Evolutionary conservation across 2,329 filamentous ascomycete genomes (phyloP).

Genomic region (Arthroderma sp.): DNA sequence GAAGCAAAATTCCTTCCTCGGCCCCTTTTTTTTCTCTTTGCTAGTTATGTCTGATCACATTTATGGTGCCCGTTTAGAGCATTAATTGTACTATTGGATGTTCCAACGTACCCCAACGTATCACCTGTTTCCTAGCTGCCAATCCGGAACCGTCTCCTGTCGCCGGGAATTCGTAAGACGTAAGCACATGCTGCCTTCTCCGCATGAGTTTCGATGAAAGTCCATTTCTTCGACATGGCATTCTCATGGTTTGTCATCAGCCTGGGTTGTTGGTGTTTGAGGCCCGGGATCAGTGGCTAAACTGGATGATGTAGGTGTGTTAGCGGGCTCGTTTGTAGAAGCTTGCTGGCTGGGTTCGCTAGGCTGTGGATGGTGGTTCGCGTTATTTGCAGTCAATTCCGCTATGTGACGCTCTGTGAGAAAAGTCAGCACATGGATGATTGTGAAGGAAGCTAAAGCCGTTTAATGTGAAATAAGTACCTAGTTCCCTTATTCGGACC

Average conservation of each 20-base stretch:
- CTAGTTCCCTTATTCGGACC: conserved; percentile 37
- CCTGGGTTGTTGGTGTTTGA: not conserved
- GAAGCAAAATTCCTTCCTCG: not conserved
- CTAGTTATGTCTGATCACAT: not conserved
- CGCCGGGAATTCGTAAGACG: not conserved
- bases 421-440: not conserved
- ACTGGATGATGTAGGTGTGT: not conserved
- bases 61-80: not conserved
- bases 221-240: not conserved
- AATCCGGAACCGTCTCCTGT: not conserved
- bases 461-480: conserved; percentile 18
- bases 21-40: not conserved
- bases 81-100: not conserved
- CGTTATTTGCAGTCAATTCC: not conserved
- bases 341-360: not conserved
- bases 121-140: not conserved
- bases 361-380: not conserved
- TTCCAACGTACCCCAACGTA: not conserved
- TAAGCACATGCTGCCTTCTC: not conserved
- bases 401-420: not conserved
- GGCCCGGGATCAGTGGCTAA: not conserved
- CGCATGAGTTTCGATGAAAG: not conserved
- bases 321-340: not conserved
- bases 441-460: not conserved
- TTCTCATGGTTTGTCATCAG: not conserved